Evolutionary conservation across 2,329 filamentous ascomycete genomes (phyloP).

Genomic region (Coniochaeta hoffmannii): DNA sequence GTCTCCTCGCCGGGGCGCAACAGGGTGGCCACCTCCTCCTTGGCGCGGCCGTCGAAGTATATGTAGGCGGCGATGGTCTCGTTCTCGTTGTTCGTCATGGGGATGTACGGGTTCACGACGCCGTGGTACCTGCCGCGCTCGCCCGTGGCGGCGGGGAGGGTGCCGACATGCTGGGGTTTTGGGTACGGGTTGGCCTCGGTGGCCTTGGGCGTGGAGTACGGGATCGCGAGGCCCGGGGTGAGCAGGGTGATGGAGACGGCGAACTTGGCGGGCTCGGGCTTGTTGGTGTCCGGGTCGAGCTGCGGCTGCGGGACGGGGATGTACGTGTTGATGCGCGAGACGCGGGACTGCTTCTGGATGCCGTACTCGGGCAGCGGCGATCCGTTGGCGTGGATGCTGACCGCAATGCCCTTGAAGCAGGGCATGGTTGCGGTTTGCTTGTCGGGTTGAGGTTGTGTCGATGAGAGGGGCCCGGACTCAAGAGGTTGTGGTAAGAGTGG

Average conservation of each 20-base stretch:
- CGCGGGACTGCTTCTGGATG: constrained; percentile 86
- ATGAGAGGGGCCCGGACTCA: not conserved
- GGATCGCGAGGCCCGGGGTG: constrained; percentile 79
- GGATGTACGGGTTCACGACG: constrained; percentile 76
- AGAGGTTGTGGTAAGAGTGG: not conserved
- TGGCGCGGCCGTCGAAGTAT: constrained; percentile 91
- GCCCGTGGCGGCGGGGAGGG: constrained; percentile 47
- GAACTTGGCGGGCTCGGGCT: constrained; percentile 90
- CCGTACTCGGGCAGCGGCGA: constrained; percentile 86
- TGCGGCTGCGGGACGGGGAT: constrained; percentile 90
- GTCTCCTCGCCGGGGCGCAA: constrained; percentile 91
- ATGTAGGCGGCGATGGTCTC: constrained; percentile 98
- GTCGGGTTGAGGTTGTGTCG: not conserved
- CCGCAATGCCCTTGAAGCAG: constrained; percentile 98
- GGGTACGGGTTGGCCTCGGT: constrained; percentile 71
- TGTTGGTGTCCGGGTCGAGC: constrained; percentile 60
- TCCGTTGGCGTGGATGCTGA: constrained; percentile 82
- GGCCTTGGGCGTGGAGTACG: constrained; percentile 83
- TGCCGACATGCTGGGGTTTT: constrained; percentile 72
- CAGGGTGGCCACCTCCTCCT: constrained; percentile 94
- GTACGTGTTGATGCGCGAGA: constrained; percentile 91
- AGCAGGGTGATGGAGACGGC: constrained; percentile 96
- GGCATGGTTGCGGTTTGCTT: constrained; percentile 53
- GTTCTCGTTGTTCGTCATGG: constrained; percentile 85
- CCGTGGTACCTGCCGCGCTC: constrained; percentile 41